phyloP scores from a whole-genome alignment of 2,329 filamentous ascomycete genomes.

The Chrysoporthe puriensis region DNA sequence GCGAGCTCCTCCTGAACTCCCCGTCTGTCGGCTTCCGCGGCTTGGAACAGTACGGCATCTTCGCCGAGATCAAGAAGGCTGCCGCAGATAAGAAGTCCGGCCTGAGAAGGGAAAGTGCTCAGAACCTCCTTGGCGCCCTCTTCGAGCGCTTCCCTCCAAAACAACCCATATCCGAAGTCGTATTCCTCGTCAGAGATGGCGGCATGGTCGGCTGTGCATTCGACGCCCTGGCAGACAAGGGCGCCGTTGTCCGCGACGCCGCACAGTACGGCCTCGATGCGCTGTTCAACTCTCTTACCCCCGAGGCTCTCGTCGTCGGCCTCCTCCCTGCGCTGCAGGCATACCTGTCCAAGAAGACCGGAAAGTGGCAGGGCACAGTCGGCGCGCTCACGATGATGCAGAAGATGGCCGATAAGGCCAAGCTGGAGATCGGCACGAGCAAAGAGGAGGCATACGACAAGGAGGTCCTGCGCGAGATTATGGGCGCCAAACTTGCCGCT shows the following conservation, averaged over 20 bases:
- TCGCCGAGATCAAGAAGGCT: constrained; percentile 68
- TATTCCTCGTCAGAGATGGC: constrained; percentile 81
- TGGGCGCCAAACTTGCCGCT: constrained; percentile 84
- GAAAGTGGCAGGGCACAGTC: constrained; percentile 97
- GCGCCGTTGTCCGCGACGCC: constrained; percentile 82
- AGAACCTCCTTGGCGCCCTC: constrained; percentile 91
- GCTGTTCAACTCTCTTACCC: constrained; percentile 75
- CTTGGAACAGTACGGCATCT: constrained; percentile 56
- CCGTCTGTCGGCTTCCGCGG: constrained; percentile 53
- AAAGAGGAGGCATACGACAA: constrained; percentile 86
- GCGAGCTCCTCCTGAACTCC: constrained; percentile 59
- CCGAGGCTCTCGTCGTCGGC: constrained; percentile 82
- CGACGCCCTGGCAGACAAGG: constrained; percentile 89
- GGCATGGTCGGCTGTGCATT: constrained; percentile 73
- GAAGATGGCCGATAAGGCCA: constrained; percentile 92
- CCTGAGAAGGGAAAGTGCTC: constrained; percentile 82
- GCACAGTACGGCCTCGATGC: constrained; percentile 94
- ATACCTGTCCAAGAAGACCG: constrained; percentile 82
- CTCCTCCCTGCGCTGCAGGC: constrained; percentile 75
- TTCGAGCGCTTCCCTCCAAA: constrained; percentile 85
- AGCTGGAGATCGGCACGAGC: constrained; percentile 76
- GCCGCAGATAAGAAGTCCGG: constrained; percentile 93
- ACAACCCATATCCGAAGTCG: constrained; percentile 77
- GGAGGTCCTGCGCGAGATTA: constrained; percentile 84
- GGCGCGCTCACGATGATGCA: constrained; percentile 84